Evolutionary conservation across 2,329 filamentous ascomycete genomes (phyloP), one percentile per base, ranked within the genome.

Genomic region (Fusarium buxicola): DNA sequence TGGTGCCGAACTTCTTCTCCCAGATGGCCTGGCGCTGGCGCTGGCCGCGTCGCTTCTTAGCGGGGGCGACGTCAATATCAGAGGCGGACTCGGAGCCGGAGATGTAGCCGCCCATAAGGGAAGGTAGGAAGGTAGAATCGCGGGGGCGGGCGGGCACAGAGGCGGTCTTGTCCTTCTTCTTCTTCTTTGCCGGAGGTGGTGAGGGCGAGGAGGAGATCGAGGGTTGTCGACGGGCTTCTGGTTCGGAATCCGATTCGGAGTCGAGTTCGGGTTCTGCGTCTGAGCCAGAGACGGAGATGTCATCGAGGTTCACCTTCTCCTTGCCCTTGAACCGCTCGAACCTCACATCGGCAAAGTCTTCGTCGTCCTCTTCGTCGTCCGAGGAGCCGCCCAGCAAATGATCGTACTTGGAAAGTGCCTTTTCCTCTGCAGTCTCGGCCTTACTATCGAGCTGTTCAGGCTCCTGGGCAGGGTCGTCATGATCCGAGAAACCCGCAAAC

Each of bases 41-140:
- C 76, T 96, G 92, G 4, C 92, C 92, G 18, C 90, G 83, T 69
- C 94, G 94, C 76, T 93, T 94, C 68, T 86, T 86, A 0, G 82
- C 76, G 1, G 80, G 81, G 7, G 84, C 85, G 2, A 82, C 75
- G 48, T 92, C 90, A 18, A 91, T 79, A 62, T 91, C 89, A 0
- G 89, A 90, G 7, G 84, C 85, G 0, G 84, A 86, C 66, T 92
- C 90, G 8, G 89, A 91, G 41, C 90, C 91, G 3, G 90, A 92
- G 69, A 92, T 85, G 77, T 94, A 96, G 54, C 90, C 90, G 16
- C 88, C 89, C 84, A 92, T 92, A 13, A 95, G 84, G 2, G 88
- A 87, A 0, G 92, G 92, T 2, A 95, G 78, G 72, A 93, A 92
- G 1, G 85, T 85, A 1, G 90, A 86, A 51, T 76, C 76, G 36